phyloP scores from a whole-genome alignment of 495 filamentous ascomycete genomes.

The Neurospora hispaniola region DNA sequence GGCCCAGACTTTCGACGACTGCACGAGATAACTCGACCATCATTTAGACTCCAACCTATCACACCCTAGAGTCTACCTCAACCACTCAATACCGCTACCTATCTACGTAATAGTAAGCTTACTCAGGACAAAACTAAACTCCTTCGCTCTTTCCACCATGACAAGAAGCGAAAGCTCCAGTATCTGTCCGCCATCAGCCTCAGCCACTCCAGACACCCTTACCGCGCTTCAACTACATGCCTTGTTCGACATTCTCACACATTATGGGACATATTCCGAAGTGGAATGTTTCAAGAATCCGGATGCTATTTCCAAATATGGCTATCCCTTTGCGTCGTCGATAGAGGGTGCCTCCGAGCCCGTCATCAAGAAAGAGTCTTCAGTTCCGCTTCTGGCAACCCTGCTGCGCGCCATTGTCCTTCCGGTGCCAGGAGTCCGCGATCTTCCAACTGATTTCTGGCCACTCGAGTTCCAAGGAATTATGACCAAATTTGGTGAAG shows the following conservation, averaged over 20 bases:
- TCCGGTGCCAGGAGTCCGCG: constrained; percentile 44
- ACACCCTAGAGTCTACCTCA: not conserved
- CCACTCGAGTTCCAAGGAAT: constrained; percentile 35
- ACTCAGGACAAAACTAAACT: not conserved
- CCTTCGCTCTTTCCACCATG: not conserved
- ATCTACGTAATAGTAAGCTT: not conserved
- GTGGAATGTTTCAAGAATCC: constrained; percentile 49
- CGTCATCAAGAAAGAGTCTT: constrained; percentile 20
- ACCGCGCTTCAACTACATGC: constrained; percentile 44
- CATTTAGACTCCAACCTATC: not conserved
- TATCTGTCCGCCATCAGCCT: not conserved
- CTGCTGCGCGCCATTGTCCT: constrained; percentile 47
- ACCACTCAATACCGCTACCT: not conserved
- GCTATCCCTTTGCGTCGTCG: constrained; percentile 40
- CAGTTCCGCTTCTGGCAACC: constrained; percentile 46
- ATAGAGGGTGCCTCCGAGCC: not conserved
- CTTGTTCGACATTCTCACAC: constrained; percentile 56
- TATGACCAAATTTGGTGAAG: constrained; percentile 40
- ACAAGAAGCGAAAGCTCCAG: not conserved
- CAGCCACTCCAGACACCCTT: constrained; percentile 14
- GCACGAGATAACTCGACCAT: not conserved
- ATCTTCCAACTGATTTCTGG: constrained; percentile 50
- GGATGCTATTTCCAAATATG: constrained; percentile 43
- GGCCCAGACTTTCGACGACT: not conserved
- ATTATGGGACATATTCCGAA: constrained; percentile 52